A percentile compares a stretch with the other conserved stretches of the same genome.
Conservation (phyloP, 768 basidiomycete species). For the Suillus lakei region DNA sequence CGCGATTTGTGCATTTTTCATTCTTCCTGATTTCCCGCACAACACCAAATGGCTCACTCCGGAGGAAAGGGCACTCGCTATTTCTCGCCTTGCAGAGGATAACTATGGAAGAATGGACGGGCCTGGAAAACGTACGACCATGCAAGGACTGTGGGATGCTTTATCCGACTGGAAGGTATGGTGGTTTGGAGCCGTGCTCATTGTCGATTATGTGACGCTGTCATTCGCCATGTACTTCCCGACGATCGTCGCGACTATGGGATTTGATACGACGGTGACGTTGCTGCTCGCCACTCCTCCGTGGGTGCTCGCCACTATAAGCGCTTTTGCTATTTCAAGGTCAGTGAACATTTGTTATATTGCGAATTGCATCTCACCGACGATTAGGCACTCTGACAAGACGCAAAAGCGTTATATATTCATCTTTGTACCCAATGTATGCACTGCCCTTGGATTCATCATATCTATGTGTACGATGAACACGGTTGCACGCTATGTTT, state of each 20-base stretch:
- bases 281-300: slow-evolving; percentile 47
- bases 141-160: slow-evolving; percentile 40
- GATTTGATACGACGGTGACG: slow-evolving; percentile 41
- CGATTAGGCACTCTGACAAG: slow-evolving; percentile 67
- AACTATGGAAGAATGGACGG: slow-evolving; percentile 15
- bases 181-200: slow-evolving; percentile 33
- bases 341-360: too few relatives aligned
- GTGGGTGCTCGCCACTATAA: slow-evolving; percentile 35
- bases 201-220: slow-evolving; percentile 18
- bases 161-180: slow-evolving; percentile 49
- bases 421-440: too few relatives aligned
- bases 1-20: slow-evolving; percentile 36
- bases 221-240: slow-evolving; percentile 30
- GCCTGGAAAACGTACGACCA: slow-evolving; percentile 3
- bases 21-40: slow-evolving; percentile 43
- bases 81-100: slow-evolving; percentile 35
- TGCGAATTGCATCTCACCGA: slow-evolving; percentile 4
- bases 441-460: too few relatives aligned
- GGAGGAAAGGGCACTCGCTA: slow-evolving; percentile 35
- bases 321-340: slow-evolving; percentile 31
- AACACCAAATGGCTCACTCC: slow-evolving; percentile 37
- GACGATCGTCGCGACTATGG: slow-evolving; percentile 36
- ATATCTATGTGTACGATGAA: slow-evolving; percentile 64
- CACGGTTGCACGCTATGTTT: slow-evolving; percentile 61
- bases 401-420: slow-evolving; percentile 69